A percentile compares a stretch with the other conserved stretches of the same genome.
Conservation (phyloP, 805 yeast species). For the Saccharomycopsis sp. region DNA sequence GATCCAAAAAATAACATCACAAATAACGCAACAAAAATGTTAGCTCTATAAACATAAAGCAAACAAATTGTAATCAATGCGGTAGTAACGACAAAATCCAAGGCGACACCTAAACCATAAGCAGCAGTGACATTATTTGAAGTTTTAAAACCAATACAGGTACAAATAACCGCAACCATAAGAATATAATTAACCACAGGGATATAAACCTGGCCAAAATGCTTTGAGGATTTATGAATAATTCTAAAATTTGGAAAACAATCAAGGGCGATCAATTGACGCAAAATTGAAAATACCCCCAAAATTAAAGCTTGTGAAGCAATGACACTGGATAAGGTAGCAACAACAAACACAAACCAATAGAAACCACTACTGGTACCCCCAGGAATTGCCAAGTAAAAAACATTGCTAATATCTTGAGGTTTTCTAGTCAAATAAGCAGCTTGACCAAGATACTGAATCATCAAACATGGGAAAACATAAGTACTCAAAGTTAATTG, state of each 20-base stretch:
- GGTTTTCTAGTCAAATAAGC: constrained; percentile 42
- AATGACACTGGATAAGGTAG: constrained; percentile 48
- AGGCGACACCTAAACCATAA: constrained; percentile 51
- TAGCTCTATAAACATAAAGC: constrained; percentile 37
- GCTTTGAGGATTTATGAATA: constrained; percentile 37
- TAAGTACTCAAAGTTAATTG: constrained; percentile 39
- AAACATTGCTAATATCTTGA: constrained; percentile 34
- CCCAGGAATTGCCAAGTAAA: constrained; percentile 47
- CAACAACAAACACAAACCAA: constrained; percentile 47
- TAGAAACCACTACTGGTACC: constrained; percentile 36
- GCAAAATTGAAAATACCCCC: constrained; percentile 45
- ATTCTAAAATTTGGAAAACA: constrained; percentile 46
- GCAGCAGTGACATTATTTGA: constrained; percentile 49
- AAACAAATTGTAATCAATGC: constrained; percentile 38
- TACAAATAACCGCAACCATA: constrained; percentile 43
- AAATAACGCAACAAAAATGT: constrained; percentile 31
- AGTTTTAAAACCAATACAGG: constrained; percentile 47
- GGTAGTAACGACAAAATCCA: constrained; percentile 50
- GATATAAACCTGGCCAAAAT: constrained; percentile 46
- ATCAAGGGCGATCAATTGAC: constrained; percentile 47
- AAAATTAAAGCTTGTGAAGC: constrained; percentile 56
- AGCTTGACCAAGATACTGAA: constrained; percentile 53
- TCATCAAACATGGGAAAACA: constrained; percentile 46
- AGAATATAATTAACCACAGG: constrained; percentile 44
- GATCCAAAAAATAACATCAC: constrained; percentile 34